A percentile compares a stretch with the other conserved stretches of the same genome.
These are phyloP conservation scores for Athelia psychrophila DNA, from an alignment of 1,284 basidiomycete species.

Conservation along the genomic window DNA sequence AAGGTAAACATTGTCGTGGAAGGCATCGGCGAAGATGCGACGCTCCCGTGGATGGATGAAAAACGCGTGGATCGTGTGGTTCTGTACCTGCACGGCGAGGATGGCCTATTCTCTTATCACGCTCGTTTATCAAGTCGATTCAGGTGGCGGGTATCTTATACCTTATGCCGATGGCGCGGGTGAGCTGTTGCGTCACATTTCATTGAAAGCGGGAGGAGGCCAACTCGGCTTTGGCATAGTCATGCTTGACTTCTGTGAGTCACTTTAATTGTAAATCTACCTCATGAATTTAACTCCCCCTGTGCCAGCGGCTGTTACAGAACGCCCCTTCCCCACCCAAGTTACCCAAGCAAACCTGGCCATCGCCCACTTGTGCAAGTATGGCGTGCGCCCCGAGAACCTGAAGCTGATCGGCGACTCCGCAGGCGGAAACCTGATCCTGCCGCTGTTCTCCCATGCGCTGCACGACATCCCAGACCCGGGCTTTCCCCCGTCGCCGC, in stretches of 20 bases:
- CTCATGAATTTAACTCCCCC: neutral
- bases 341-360: neutral
- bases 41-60: conserved; percentile 25
- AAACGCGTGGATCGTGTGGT: conserved; percentile 21
- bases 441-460: neutral
- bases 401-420: conserved; percentile 1
- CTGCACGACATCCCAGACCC: neutral
- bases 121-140: neutral
- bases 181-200: too few species aligned
- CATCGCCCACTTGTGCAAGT: neutral
- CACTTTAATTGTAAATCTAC: neutral
- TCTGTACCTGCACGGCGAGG: conserved; percentile 27
- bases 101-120: neutral
- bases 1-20: too few species aligned
- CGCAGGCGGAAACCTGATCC: conserved; percentile 2
- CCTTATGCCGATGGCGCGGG: too few species aligned
- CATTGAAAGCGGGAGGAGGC: neutral
- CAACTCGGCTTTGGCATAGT: neutral
- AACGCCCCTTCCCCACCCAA: neutral
- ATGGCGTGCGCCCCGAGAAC: neutral
- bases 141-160: too few species aligned
- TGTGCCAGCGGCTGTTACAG: neutral
- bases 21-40: conserved; percentile 18
- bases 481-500: neutral
- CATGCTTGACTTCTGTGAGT: too few species aligned